These are phyloP conservation scores for Xylariaceae sp. DNA, from an alignment of 2,329 filamentous ascomycete species.

Conservation along the genomic window DNA sequence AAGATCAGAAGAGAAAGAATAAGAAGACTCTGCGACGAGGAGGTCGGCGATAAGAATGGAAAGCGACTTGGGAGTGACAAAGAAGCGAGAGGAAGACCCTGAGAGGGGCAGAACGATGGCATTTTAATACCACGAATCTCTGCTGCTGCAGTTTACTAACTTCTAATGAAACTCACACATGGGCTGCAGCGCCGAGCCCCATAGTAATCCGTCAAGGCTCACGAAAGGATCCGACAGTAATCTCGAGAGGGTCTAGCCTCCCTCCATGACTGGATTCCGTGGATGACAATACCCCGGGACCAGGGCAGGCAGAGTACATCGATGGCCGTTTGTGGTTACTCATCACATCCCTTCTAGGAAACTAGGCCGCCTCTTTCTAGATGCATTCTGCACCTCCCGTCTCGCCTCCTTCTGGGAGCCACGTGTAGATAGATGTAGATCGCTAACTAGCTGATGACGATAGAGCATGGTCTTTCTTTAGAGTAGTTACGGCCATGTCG, in stretches of 20 bases:
- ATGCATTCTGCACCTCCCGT: no score
- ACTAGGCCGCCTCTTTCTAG: no score
- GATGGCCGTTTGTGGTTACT: no score
- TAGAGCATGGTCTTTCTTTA: no score
- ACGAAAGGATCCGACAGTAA: conserved; percentile 21
- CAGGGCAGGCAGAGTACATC: conserved; percentile 9
- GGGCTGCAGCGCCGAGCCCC: conserved; percentile 10
- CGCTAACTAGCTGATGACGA: no score
- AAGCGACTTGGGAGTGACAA: conserved; percentile 10
- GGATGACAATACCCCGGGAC: conserved; percentile 15
- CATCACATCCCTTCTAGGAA: no score
- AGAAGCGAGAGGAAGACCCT: not conserved
- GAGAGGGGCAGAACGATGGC: conserved; percentile 15
- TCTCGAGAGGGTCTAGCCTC: conserved; percentile 18
- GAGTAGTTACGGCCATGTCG: no score
- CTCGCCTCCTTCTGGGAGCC: no score
- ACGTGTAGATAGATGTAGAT: no score
- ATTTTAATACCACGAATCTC: no score
- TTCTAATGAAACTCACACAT: conserved; percentile 4
- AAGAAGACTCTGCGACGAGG: conserved; percentile 17
- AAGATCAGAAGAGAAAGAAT: conserved; percentile 6
- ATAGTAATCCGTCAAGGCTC: conserved; percentile 19
- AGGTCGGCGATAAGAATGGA: conserved; percentile 10
- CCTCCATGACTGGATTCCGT: conserved; percentile 20
- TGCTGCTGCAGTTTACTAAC: no score